phyloP scores from a whole-genome alignment of 257 asterid genomes.

The Fraxinus anomala region DNA sequence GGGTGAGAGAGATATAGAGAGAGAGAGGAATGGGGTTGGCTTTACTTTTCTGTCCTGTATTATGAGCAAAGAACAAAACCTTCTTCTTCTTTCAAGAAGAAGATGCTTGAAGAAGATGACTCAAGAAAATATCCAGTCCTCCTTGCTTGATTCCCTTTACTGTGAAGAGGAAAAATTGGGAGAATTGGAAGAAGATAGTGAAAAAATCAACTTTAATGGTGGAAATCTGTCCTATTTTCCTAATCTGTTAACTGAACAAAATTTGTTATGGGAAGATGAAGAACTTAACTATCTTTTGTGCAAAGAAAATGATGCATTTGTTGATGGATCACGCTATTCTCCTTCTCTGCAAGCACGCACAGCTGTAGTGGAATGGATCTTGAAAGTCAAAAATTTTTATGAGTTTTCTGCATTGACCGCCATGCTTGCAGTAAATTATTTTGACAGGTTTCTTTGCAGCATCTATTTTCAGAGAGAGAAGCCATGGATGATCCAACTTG shows the following conservation, averaged over 20 bases:
- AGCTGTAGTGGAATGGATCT: constrained; percentile 52
- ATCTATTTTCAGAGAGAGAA: constrained; percentile 39
- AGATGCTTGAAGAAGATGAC: constrained; percentile 54
- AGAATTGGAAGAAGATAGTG: constrained; percentile 23
- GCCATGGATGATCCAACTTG: constrained; percentile 71
- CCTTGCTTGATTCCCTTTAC: constrained; percentile 43
- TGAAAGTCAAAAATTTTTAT: constrained; percentile 38
- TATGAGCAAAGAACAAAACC: constrained; percentile 24
- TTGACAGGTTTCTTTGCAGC: constrained; percentile 53
- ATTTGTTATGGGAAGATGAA: constrained; percentile 54
- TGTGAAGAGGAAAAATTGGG: constrained; percentile 49
- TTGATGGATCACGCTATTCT: neutral
- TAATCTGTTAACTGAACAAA: constrained; percentile 36
- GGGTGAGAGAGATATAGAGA: constrained; percentile 19
- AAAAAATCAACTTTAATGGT: no score
- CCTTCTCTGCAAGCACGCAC: constrained; percentile 35
- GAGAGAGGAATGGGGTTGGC: constrained; percentile 10
- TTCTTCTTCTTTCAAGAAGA: constrained; percentile 11
- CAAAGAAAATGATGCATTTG: constrained; percentile 53
- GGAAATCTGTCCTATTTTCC: constrained; percentile 12
- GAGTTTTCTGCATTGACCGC: constrained; percentile 58
- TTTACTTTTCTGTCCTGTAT: constrained; percentile 26
- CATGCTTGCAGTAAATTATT: constrained; percentile 56
- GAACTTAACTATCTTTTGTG: constrained; percentile 50
- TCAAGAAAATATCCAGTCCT: constrained; percentile 30